phyloP scores from a whole-genome alignment of 495 filamentous ascomycete species.

The Bryoglossum gracile region DNA sequence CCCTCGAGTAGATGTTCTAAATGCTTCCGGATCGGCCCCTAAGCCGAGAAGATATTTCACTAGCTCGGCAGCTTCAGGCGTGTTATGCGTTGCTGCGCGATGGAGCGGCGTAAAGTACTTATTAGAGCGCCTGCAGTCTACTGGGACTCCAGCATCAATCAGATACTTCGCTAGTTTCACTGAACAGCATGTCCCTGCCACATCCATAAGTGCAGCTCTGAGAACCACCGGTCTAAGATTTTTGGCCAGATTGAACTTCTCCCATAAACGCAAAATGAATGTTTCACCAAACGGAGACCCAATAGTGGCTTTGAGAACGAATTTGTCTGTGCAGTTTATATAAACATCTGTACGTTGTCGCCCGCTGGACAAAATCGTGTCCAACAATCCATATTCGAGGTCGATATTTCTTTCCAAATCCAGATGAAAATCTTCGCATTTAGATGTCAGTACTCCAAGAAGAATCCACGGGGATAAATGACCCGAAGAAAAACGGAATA shows the following conservation, averaged over 20 bases:
- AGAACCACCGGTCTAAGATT: not conserved
- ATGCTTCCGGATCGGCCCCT: constrained; percentile 19
- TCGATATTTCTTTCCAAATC: not conserved
- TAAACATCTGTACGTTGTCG: not conserved
- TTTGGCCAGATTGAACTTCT: not conserved
- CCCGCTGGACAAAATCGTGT: not conserved
- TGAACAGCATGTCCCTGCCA: constrained; percentile 11
- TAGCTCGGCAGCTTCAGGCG: constrained; percentile 14
- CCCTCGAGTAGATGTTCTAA: not conserved
- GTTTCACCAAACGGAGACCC: not conserved
- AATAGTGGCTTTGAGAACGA: not conserved
- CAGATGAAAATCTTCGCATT: not conserved
- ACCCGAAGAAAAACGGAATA: not conserved
- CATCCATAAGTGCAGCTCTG: not conserved
- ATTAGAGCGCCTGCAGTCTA: constrained; percentile 2
- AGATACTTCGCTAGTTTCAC: constrained; percentile 15
- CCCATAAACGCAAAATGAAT: not conserved
- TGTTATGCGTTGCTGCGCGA: constrained; percentile 8
- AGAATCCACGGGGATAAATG: not conserved
- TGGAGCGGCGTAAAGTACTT: constrained; percentile 12
- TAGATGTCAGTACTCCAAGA: not conserved
- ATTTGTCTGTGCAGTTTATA: not conserved
- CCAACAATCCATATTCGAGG: not conserved
- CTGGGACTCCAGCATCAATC: constrained; percentile 17
- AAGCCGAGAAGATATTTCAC: constrained; percentile 19